A percentile compares a stretch with the other conserved stretches of the same genome.
Conservation (phyloP, 345 rosid species). For the Linum lewisii region DNA sequence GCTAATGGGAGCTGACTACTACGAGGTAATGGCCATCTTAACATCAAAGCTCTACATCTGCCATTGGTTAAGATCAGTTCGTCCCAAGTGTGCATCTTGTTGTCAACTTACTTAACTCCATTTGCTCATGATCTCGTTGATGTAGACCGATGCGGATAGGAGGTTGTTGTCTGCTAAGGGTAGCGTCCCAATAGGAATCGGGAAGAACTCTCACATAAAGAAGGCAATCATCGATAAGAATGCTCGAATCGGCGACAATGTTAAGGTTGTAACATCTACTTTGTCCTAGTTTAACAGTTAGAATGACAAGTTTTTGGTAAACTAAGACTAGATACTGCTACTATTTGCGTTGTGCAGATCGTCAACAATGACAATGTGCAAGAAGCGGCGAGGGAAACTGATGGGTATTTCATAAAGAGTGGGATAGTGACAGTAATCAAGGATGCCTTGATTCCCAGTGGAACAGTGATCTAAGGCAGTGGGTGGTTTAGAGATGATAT, state of each 20-base stretch:
- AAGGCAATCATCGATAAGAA: conserved; percentile 94
- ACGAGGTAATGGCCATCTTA: conserved; percentile 41
- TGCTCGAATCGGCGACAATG: conserved; percentile 81
- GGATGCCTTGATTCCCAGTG: conserved; percentile 91
- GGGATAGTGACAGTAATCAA: conserved; percentile 91
- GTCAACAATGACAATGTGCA: conserved; percentile 71
- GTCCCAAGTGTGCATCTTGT: not conserved
- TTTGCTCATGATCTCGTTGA: conserved; percentile 6
- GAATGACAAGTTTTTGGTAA: not conserved
- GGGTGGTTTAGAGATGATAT: not conserved
- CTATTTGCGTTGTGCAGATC: conserved; percentile 35
- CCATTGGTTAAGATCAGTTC: too few relatives aligned
- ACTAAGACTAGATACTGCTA: not conserved
- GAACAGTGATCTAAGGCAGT: conserved; percentile 49
- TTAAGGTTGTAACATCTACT: conserved; percentile 44
- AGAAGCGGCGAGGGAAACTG: conserved; percentile 95
- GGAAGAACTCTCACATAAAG: conserved; percentile 75
- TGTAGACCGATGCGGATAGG: conserved; percentile 85
- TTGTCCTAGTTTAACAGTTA: not conserved
- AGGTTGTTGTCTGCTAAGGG: conserved; percentile 78
- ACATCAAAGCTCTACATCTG: not conserved
- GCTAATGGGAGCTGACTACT: conserved; percentile 95
- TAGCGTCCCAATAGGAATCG: conserved; percentile 83
- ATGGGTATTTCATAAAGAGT: conserved; percentile 93
- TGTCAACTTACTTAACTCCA: not conserved